A percentile compares a stretch with the other conserved stretches of the same genome.
These are phyloP conservation scores for Ensete glaucum DNA, from an alignment of 176 grass and related monocot species.

Conservation along the genomic window DNA sequence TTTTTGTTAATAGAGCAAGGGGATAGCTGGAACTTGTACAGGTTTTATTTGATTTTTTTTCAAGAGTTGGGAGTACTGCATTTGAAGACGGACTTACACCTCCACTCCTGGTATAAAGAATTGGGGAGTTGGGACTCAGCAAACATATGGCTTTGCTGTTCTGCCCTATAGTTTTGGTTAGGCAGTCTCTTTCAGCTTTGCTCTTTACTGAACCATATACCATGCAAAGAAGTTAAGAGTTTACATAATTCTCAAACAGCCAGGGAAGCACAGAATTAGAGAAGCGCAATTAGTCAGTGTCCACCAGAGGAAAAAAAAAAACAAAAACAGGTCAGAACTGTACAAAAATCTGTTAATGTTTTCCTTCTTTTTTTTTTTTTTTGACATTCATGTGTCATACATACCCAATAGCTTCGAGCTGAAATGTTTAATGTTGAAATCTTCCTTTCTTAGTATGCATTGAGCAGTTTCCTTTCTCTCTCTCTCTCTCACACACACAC, in stretches of 20 bases:
- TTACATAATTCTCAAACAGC: not conserved
- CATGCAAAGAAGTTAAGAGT: not conserved
- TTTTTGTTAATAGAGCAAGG: not conserved
- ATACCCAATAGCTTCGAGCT: not conserved
- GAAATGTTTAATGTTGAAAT: not conserved
- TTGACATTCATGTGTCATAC: not conserved
- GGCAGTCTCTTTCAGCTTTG: not conserved
- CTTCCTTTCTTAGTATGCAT: not conserved
- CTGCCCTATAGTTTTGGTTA: constrained; percentile 8
- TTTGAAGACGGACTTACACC: not conserved
- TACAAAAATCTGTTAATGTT: not conserved
- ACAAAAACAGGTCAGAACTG: not conserved
- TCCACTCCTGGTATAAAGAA: not conserved
- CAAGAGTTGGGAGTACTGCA: too few relatives aligned
- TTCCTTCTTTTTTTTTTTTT: not conserved
- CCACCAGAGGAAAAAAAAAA: not conserved
- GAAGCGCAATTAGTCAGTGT: not conserved
- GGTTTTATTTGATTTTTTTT: not conserved
- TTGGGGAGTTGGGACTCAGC: not conserved
- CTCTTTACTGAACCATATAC: not conserved
- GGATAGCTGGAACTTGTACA: not conserved
- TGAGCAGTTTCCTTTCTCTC: too few relatives aligned
- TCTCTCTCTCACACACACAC: too few relatives aligned
- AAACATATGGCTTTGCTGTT: not conserved
- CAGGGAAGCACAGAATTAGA: not conserved